phyloP scores from a whole-genome alignment of 305 asterid species.

The Fraxinus velutina region DNA sequence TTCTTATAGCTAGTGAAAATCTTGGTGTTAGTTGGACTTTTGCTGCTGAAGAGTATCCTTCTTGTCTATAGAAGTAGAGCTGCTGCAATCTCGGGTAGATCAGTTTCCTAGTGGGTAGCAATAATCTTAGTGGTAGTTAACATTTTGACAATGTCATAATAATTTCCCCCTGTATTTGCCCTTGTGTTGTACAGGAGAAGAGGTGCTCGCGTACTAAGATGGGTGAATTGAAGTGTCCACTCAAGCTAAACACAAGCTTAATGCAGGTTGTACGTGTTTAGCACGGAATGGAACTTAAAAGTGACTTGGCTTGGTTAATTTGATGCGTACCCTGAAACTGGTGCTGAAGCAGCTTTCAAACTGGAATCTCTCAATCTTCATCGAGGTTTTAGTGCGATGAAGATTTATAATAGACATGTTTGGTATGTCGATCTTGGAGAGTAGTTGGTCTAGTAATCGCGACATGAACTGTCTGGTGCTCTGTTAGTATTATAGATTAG shows the following conservation, averaged over 20 bases:
- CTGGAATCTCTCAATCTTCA: constrained; percentile 25
- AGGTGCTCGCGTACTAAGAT: constrained; percentile 50
- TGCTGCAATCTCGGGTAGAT: constrained; percentile 41
- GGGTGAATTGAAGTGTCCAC: constrained; percentile 36
- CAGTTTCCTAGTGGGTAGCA: constrained; percentile 45
- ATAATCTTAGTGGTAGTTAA: constrained; percentile 61
- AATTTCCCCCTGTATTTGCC: constrained; percentile 70
- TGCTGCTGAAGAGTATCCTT: background rate
- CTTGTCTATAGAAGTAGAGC: constrained; percentile 30
- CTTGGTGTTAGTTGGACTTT: constrained; percentile 1
- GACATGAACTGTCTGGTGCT: background rate
- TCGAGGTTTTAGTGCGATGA: constrained; percentile 31
- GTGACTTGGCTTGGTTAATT: constrained; percentile 35
- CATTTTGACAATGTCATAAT: constrained; percentile 59
- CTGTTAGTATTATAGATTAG: background rate
- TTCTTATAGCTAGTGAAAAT: constrained; percentile 1
- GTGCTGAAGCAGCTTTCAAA: constrained; percentile 29
- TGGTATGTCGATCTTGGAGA: constrained; percentile 29
- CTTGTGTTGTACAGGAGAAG: constrained; percentile 82
- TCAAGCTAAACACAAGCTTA: constrained; percentile 33
- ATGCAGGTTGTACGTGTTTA: constrained; percentile 37
- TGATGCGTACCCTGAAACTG: constrained; percentile 31
- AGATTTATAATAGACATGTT: constrained; percentile 24
- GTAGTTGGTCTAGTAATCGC: background rate
- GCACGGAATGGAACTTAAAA: constrained; percentile 33